Evolutionary conservation across 164 flowering plant species (phyloP), one percentile per base, ranked within the genome.

Genomic region (Dillenia turbinata): DNA sequence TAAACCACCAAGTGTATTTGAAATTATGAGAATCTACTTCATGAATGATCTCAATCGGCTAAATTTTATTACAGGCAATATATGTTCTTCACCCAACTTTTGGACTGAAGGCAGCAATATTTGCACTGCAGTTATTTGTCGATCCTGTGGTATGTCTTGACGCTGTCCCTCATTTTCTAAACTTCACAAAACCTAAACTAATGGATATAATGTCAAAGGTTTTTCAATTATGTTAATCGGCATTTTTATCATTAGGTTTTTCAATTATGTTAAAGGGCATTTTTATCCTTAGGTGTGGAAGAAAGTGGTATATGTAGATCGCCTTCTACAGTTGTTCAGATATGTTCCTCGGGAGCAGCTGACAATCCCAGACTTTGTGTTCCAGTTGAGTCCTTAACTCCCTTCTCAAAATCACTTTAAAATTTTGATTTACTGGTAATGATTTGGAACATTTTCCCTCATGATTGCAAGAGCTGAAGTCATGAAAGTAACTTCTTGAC

Each of bases 341-440:
- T 89, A 89, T 47, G 92, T 91, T 75, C 97, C 97, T 12, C 96
- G 99, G n/a, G 97, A 94, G 74, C 99, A 91, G 69, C 71, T 94
- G 71, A 88, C 92, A 40, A 91, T 94, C 59, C 99, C 97, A 0
- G 99, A 94, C 68, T 94, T 94, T 60, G 99, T 91, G 45, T 94
- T 94, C 76, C 99, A 94, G 99, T 90, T 85, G 75, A 86, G 92
- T 83, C 43, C 62, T 61, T 61, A 57, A 8, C 24, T 65, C 14
- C 24, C 40, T 16, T 9, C 11, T 40, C 13, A 16, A 8, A 16
- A 48, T 15, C 16, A 19, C 3, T 15, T 52, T 12, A 15, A 52
- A 52, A 4, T 33, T 33, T 33, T 33, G 6, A 33, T 6, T 5
- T 5, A 33, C 40, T 33, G 40, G 5, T 6, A 33, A 5, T 33